Percentiles rank a stretch among this genome's conserved stretches.
Conservation (phyloP, 1,284 basidiomycete species). For the Mycosarcoma mackinlayi region DNA sequence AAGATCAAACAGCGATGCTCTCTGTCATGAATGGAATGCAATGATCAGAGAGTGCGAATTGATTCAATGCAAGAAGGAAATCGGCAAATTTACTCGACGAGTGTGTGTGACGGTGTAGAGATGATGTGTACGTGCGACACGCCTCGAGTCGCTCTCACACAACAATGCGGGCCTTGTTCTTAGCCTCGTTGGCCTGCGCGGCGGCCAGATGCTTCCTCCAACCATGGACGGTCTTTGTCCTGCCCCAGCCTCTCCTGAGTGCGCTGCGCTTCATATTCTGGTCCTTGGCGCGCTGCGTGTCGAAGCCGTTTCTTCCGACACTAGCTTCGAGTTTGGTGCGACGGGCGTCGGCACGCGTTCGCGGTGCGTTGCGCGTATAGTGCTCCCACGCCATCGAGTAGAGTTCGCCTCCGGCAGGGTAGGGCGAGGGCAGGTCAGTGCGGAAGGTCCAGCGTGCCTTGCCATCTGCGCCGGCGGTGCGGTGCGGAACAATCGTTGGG, state of each 20-base stretch:
- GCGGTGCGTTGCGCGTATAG: slow-evolving; percentile 63
- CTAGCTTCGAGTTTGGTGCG: slow-evolving; percentile 55
- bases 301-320: slow-evolving; percentile 56
- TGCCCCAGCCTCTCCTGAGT: slow-evolving; percentile 57
- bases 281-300: slow-evolving; percentile 55
- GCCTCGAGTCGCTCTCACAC: too few relatives aligned
- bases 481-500: slow-evolving; percentile 85
- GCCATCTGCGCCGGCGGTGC: slow-evolving; percentile 2
- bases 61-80: too few relatives aligned
- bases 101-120: too few relatives aligned
- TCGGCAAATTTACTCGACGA: too few relatives aligned
- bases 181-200: slow-evolving; percentile 13
- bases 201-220: slow-evolving; percentile 42
- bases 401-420: slow-evolving; percentile 62
- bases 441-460: slow-evolving; percentile 46
- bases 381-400: slow-evolving; percentile 66
- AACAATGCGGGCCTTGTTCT: slow-evolving; percentile 12
- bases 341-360: slow-evolving; percentile 60
- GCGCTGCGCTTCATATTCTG: slow-evolving; percentile 48
- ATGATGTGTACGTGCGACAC: too few relatives aligned
- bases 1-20: too few relatives aligned
- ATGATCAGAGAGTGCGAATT: too few relatives aligned
- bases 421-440: slow-evolving; percentile 64
- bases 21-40: too few relatives aligned
- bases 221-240: slow-evolving; percentile 42